phyloP scores from a whole-genome alignment of 495 filamentous ascomycete species.

The Neurospora intermedia region DNA sequence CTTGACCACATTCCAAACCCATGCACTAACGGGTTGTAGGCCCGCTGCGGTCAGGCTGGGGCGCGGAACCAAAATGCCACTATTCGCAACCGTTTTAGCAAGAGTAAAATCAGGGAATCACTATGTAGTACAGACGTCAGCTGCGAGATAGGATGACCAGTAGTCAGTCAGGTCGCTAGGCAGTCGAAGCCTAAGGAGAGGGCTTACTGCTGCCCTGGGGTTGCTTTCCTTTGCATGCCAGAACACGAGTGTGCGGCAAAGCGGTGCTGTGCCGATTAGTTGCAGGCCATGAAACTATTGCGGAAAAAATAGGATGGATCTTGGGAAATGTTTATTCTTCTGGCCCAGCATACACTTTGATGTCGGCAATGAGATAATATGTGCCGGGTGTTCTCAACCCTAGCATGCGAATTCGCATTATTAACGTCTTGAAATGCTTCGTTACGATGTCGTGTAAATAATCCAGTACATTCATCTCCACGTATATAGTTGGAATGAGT shows the following conservation, averaged over 20 bases:
- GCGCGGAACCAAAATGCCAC: conserved; percentile 23
- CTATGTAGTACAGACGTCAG: conserved; percentile 42
- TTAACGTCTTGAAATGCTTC: neutral
- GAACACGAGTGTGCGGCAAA: neutral
- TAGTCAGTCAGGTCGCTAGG: neutral
- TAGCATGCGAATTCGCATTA: neutral
- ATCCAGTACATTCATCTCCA: neutral
- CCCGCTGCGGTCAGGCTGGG: conserved; percentile 8
- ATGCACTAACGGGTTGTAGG: conserved; percentile 14
- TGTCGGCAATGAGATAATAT: neutral
- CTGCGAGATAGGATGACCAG: conserved; percentile 24
- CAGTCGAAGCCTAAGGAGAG: neutral
- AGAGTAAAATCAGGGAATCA: conserved; percentile 42
- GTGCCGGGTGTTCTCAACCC: neutral
- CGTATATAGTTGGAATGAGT: neutral
- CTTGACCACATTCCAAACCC: conserved; percentile 8
- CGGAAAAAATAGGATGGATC: neutral
- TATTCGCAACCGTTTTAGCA: conserved; percentile 26
- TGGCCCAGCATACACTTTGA: neutral
- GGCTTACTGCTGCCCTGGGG: neutral
- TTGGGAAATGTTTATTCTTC: neutral
- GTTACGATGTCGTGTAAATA: neutral
- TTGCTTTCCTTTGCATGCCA: neutral
- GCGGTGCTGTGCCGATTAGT: neutral
- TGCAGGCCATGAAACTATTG: neutral